A percentile compares a stretch with the other conserved stretches of the same genome.
Conservation (phyloP, 805 yeast genomes). For the Pichia kluyveri region DNA sequence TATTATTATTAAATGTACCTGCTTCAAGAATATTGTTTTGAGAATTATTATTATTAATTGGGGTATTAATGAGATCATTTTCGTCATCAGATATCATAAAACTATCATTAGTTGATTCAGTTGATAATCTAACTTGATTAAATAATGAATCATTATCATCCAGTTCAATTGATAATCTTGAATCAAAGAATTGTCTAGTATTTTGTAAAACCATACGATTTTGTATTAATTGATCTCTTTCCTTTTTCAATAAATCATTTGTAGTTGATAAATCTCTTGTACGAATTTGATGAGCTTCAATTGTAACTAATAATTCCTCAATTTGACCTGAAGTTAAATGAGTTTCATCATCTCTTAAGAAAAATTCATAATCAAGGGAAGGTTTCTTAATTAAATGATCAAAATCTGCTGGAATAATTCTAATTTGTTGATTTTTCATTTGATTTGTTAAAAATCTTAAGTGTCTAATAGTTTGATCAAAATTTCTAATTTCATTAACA, state of each 20-base stretch:
- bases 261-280: conserved; percentile 64
- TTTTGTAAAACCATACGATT: conserved; percentile 47
- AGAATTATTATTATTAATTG: not conserved
- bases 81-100: conserved; percentile 13
- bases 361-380: conserved; percentile 4
- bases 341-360: conserved; percentile 17
- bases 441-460: conserved; percentile 45
- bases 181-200: conserved; percentile 28
- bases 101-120: conserved; percentile 7
- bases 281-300: conserved; percentile 60
- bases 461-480: conserved; percentile 88
- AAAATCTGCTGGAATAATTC: conserved; percentile 17
- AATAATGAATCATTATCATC: conserved; percentile 17
- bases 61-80: not conserved
- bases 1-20: conserved; percentile 6
- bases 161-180: conserved; percentile 24
- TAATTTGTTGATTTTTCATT: conserved; percentile 40
- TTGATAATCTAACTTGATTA: conserved; percentile 19
- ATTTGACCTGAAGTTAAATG: conserved; percentile 59
- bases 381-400: conserved; percentile 19
- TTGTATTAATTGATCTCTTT: conserved; percentile 56
- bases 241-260: conserved; percentile 47
- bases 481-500: conserved; percentile 75
- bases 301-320: conserved; percentile 57
- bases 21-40: conserved; percentile 11